Base-by-base conservation (phyloP, 1,284 basidiomycete species). In the Cryptococcus depauperatus region DNA sequence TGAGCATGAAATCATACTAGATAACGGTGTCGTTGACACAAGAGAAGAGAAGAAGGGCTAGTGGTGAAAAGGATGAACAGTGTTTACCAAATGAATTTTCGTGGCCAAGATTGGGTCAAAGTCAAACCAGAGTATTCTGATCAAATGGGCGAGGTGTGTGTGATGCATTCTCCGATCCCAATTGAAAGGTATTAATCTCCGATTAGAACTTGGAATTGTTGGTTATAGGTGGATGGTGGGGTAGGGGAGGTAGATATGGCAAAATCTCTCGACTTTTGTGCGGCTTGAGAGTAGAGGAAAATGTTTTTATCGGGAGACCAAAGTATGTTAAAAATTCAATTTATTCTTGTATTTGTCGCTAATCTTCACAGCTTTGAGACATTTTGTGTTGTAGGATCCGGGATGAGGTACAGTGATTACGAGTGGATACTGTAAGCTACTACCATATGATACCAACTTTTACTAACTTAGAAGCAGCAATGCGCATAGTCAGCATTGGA, bases 41-140 rank as follows among this genome's bases (percentile, higher is more conserved):
- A n/a, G n/a, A n/a, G 9, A 19, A 80, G 85, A 47, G 91, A 91
- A 4, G 92, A 95, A 69, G 92, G 92, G 0, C 73, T 97, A 10
- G 84, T 96, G 4, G 77, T 96, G 49, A 97, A 96, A 69, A 83
- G 87, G 57, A 82, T 83, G 0, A 73, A 79, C 37, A 79, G 83
- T 0, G 77, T 80, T 48, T 97, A 97, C 66, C 74, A 80, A 11
- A 72, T 92, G 37, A 89, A 89, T 58, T 86, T 85, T 1, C 77
- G 91, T 43, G 87, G 84, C 56, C 78, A 81, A 59, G 84, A 88
- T 57, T 96, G 92, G 90, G 80, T 92, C 59, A 96, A 96, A 70
- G 84, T 92, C 29, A 96, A 95, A 65, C 91, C 91, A 5, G 91
- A 95, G 86, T 57, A 58, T 35, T 58, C 59, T 4, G 61, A 64